phyloP scores from a whole-genome alignment of 2,329 filamentous ascomycete genomes.

The Onygenales sp. region DNA sequence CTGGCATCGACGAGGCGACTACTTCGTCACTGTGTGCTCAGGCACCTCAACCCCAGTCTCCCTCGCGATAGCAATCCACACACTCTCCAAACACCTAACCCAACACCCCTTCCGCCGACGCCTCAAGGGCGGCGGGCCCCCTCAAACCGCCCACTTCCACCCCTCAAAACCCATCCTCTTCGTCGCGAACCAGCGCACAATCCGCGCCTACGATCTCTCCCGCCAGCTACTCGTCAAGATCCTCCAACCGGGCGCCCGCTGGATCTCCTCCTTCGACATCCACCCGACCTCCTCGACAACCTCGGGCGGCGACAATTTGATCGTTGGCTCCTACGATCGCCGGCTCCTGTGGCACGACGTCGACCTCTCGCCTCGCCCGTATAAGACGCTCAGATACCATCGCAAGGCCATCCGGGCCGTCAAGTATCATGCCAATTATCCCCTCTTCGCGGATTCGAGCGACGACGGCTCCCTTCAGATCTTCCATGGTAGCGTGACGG shows the following conservation, averaged over 20 bases:
- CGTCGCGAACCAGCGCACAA: conserved; percentile 85
- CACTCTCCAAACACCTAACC: conserved; percentile 85
- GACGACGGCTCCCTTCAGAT: conserved; percentile 93
- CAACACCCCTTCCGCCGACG: conserved; percentile 81
- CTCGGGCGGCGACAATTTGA: conserved; percentile 82
- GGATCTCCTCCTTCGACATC: conserved; percentile 90
- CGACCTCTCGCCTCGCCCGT: conserved; percentile 79
- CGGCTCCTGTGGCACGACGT: conserved; percentile 94
- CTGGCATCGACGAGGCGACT: conserved; percentile 92
- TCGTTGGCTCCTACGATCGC: conserved; percentile 90
- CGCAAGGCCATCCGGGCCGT: conserved; percentile 82
- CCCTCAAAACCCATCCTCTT: conserved; percentile 89
- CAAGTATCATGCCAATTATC: conserved; percentile 70
- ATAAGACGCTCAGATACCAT: conserved; percentile 96
- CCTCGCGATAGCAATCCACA: conserved; percentile 81
- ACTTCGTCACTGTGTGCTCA: conserved; percentile 85
- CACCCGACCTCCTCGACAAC: conserved; percentile 86
- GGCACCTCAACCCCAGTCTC: conserved; percentile 39
- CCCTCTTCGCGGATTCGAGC: conserved; percentile 87
- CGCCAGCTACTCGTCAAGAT: conserved; percentile 88
- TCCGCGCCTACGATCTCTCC: conserved; percentile 88
- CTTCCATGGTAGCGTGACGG: conserved; percentile 93
- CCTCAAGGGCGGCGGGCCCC: conserved; percentile 60
- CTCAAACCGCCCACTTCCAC: conserved; percentile 90
- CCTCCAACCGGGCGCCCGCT: conserved; percentile 81